Evolutionary conservation across 108 stramenopile genomes (phyloP).

Genomic region (Aurantiochytrium sp.): DNA sequence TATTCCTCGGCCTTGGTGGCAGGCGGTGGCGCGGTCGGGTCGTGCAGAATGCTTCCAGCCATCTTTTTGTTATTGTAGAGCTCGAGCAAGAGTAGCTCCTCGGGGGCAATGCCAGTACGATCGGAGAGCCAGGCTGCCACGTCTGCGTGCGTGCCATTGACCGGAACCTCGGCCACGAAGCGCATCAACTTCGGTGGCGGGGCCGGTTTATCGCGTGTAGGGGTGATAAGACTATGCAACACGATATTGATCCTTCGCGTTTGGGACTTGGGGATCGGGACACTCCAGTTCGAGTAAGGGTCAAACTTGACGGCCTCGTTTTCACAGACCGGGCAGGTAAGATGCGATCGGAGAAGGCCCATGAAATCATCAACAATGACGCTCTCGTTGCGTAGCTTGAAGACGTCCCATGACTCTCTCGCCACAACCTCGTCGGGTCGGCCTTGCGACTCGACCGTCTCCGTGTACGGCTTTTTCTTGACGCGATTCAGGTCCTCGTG

Average conservation of each 20-base stretch:
- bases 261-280: constrained; percentile 57
- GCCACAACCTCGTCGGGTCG: constrained; percentile 70
- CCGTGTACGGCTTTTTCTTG: constrained; percentile 70
- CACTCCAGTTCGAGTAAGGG: constrained; percentile 67
- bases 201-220: neutral
- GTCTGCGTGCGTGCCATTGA: neutral
- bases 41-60: neutral
- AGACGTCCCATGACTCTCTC: constrained; percentile 70
- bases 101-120: neutral
- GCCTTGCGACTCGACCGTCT: constrained; percentile 77
- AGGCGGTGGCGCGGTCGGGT: neutral
- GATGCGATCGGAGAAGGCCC: constrained; percentile 75
- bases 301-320: constrained; percentile 78
- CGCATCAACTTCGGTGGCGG: neutral
- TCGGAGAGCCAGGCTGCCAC: neutral
- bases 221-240: neutral
- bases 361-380: constrained; percentile 72
- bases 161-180: neutral
- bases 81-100: neutral
- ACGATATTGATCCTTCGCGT: constrained; percentile 32
- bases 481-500: constrained; percentile 77
- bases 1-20: neutral
- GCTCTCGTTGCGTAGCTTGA: constrained; percentile 70
- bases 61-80: neutral
- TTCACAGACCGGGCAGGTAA: constrained; percentile 74